Conservation (phyloP, 495 filamentous ascomycete species). For the Podospora conica region DNA sequence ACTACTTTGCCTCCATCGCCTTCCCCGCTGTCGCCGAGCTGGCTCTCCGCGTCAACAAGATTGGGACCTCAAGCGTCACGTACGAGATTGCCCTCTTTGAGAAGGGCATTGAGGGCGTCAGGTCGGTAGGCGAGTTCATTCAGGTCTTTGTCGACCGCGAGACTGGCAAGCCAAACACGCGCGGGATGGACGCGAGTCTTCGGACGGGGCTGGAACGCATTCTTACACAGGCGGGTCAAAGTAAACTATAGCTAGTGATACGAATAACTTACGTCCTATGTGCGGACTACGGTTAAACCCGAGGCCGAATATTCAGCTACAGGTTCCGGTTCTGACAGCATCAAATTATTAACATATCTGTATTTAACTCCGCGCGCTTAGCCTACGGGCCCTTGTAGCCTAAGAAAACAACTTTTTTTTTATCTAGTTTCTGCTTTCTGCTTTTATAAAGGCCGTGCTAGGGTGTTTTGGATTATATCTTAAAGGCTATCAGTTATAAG, state of each 20-base stretch:
- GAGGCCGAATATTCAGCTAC: no score
- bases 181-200: constrained; percentile 53
- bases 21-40: constrained; percentile 81
- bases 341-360: no score
- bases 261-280: no score
- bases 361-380: no score
- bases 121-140: constrained; percentile 78
- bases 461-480: no score
- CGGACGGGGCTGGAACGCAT: constrained; percentile 49
- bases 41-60: constrained; percentile 71
- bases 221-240: not conserved
- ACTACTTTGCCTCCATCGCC: constrained; percentile 77
- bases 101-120: constrained; percentile 63
- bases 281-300: no score
- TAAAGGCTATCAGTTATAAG: no score
- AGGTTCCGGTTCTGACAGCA: no score
- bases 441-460: no score
- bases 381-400: no score
- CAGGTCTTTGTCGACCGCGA: constrained; percentile 84
- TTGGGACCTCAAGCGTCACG: constrained; percentile 82
- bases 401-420: no score
- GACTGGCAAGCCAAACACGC: constrained; percentile 55
- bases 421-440: no score
- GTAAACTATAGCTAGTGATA: constrained; percentile 12
- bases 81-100: constrained; percentile 91